Base-by-base conservation (phyloP, 371 early-diverging fungal genomes). In the Funneliformis caledonium region DNA sequence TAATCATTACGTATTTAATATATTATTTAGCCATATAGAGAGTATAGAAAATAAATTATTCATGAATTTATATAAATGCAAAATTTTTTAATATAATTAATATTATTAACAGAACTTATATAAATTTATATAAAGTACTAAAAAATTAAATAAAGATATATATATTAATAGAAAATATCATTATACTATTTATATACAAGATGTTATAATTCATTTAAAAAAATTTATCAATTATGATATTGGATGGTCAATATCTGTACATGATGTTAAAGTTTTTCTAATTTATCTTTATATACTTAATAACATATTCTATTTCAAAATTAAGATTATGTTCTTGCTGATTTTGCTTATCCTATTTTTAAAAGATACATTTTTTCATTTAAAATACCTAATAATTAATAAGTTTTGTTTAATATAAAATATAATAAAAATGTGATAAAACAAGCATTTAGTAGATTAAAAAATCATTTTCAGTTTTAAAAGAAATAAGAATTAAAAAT, bases 251-350 rank as follows among this genome's bases (percentile, higher is more conserved):
- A 37, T 11, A 31, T 37, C 37, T 67, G 67, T 67, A 37, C 11
- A 67, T 67, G 67, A 67, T 67, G 42, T 43, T 67, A 67, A 42
- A 42, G 67, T 67, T 31, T 67, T 67, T 33, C 67, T 16, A 67
- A 67, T 67, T 67, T 37, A 37, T 31, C 31, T 16, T 33, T 67
- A 31, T 67, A 67, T 67, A 67, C 10, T 37, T 2, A 67, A 11
- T 9, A 16, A 42, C 26, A 42, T 11, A 14, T 37, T 42, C 8
- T 67, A 37, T 37, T 67, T 67, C 1, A 67, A 67, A 4, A 37
- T 37, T 37, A 42, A 37, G 67, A 67, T 33, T 37, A 37, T 43
- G 33, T 67, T 37, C 42, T 67, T 12, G 16, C 37, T 37, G 67
- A 67, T 67, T 67, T 43, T 4, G 16, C 67, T 37, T 67, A 67